Percentiles rank a stretch among this genome's conserved stretches.
phyloP scores from a whole-genome alignment of 169 alveolate genomes.

The Fabrea salina region DNA sequence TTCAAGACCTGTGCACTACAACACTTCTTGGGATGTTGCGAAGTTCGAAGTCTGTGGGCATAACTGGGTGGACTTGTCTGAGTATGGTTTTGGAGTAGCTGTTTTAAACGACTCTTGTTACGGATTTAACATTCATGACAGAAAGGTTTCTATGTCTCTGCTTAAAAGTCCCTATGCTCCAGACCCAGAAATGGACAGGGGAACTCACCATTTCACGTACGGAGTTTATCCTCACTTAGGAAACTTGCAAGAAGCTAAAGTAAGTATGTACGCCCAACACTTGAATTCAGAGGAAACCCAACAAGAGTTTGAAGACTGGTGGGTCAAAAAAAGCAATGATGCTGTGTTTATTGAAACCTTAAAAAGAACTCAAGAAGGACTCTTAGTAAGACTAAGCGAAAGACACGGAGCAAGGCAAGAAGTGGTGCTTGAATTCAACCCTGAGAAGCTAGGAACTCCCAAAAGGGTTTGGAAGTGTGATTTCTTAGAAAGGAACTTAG shows the following conservation, averaged over 20 bases:
- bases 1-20: constrained; percentile 34
- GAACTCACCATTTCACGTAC: constrained; percentile 14
- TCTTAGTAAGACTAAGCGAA: too few relatives aligned
- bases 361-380: too few relatives aligned
- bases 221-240: constrained; percentile 22
- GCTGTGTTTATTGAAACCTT: too few relatives aligned
- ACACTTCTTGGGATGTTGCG: constrained; percentile 46
- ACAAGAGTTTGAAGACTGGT: too few relatives aligned
- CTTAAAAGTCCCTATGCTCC: constrained; percentile 38
- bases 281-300: too few relatives aligned
- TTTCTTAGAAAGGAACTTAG: too few relatives aligned
- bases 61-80: constrained; percentile 37
- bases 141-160: constrained; percentile 28
- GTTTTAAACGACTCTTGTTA: constrained; percentile 20
- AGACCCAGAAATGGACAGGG: constrained; percentile 37
- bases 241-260: background rate
- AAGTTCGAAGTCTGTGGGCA: constrained; percentile 42
- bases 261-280: background rate
- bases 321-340: too few relatives aligned
- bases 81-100: constrained; percentile 37
- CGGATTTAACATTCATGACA: constrained; percentile 32
- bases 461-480: too few relatives aligned
- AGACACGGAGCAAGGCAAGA: too few relatives aligned
- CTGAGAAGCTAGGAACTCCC: too few relatives aligned
- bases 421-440: too few relatives aligned